Percentiles rank a stretch among this genome's conserved stretches.
These are phyloP conservation scores for Alloteropsis angusta DNA, from an alignment of 202 grass and related monocot species.

Conservation along the genomic window DNA sequence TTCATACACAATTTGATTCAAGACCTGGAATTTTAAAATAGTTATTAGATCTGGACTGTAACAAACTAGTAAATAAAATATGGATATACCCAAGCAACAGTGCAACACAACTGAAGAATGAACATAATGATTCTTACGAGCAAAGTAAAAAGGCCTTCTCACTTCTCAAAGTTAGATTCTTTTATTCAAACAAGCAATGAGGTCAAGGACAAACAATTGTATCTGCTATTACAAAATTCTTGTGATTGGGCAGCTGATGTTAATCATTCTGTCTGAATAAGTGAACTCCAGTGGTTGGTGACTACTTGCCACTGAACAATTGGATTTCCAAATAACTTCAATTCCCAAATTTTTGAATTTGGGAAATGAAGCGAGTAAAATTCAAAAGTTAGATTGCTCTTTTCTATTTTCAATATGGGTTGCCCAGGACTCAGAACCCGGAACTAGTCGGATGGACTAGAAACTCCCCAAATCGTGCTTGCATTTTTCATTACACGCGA, in stretches of 20 bases:
- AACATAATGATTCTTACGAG: neutral
- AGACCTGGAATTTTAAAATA: constrained; percentile 43
- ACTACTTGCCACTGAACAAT: neutral
- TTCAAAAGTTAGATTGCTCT: no score
- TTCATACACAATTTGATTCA: constrained; percentile 96
- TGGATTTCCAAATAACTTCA: no score
- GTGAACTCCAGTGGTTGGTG: neutral
- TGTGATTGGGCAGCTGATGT: neutral
- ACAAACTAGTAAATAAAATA: neutral
- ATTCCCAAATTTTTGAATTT: no score
- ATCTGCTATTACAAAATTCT: neutral
- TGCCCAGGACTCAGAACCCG: no score
- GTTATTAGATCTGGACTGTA: constrained; percentile 32
- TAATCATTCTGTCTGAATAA: neutral
- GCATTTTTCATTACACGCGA: no score
- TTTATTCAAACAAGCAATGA: neutral
- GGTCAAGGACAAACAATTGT: neutral
- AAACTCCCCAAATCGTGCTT: no score
- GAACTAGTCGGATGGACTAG: no score
- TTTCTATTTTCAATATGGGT: no score
- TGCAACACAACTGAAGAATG: neutral
- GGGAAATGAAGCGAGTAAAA: no score
- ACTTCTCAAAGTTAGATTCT: neutral
- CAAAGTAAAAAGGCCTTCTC: neutral
- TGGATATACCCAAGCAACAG: neutral